These are phyloP conservation scores for Trypanosoma congolense DNA, from an alignment of 208 protist species.

Conservation along the genomic window DNA sequence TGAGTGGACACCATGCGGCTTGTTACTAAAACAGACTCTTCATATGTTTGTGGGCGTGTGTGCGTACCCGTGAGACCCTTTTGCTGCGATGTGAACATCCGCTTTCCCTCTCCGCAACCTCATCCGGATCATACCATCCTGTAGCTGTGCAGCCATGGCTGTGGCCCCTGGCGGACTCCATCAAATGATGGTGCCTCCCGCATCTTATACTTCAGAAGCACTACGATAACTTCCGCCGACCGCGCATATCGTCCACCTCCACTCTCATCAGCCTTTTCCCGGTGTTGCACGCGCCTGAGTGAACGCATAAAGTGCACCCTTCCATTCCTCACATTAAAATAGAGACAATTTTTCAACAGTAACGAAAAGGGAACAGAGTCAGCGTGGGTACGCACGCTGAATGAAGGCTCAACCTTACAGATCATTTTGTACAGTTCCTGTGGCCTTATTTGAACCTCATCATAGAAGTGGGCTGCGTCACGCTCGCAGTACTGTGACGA, in stretches of 20 bases:
- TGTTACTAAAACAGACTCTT: no score
- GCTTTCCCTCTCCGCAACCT: background rate
- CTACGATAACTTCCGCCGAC: slow-evolving; percentile 18
- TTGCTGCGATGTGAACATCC: background rate
- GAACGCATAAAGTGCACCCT: slow-evolving; percentile 76
- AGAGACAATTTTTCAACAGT: slow-evolving; percentile 75
- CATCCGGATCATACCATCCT: slow-evolving; percentile 27
- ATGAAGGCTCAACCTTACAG: slow-evolving; percentile 39
- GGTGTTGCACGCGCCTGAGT: slow-evolving; percentile 25
- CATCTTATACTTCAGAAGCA: slow-evolving; percentile 82
- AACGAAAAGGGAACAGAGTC: slow-evolving; percentile 73
- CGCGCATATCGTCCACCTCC: background rate
- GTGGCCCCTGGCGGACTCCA: slow-evolving; percentile 73
- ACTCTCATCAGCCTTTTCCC: background rate
- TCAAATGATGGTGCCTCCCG: slow-evolving; percentile 68
- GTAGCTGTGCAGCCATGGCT: slow-evolving; percentile 67
- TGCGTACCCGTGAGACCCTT: no score
- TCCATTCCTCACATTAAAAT: slow-evolving; percentile 58
- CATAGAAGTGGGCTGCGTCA: slow-evolving; percentile 37
- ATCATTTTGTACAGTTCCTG: slow-evolving; percentile 64
- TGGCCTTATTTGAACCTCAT: slow-evolving; percentile 52
- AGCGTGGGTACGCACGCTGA: slow-evolving; percentile 56
- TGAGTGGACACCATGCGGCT: no score
- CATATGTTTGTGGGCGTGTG: no score
- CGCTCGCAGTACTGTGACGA: slow-evolving; percentile 30